Evolutionary conservation across 163 green algal genomes (phyloP).

Genomic region (Scenedesmus sp.): DNA sequence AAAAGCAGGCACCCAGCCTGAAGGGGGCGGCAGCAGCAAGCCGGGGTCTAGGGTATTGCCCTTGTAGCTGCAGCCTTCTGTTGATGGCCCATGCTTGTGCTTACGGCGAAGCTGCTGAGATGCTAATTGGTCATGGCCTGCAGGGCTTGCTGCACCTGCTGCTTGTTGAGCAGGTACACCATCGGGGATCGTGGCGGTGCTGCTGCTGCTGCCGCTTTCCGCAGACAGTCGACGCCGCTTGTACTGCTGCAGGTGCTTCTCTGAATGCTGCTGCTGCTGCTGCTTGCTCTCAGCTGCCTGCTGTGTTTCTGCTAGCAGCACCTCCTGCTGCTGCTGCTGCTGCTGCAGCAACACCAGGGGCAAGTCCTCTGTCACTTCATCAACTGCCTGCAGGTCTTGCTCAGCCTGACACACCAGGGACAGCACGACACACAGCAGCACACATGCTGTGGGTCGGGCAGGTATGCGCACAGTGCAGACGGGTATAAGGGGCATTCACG

Average conservation of each 20-base stretch:
- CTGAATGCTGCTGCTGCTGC: constrained; percentile 27
- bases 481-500: no score
- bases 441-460: no score
- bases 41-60: neutral
- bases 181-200: neutral
- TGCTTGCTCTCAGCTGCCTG: neutral
- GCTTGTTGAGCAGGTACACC: neutral
- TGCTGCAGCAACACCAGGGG: constrained; percentile 5
- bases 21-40: constrained; percentile 17
- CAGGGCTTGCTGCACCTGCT: neutral
- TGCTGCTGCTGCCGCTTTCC: neutral
- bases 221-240: neutral
- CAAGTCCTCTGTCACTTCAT: neutral
- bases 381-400: neutral
- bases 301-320: neutral
- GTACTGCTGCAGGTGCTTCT: neutral
- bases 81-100: constrained; percentile 16
- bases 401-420: neutral
- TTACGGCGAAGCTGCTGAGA: neutral
- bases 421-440: neutral
- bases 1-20: neutral
- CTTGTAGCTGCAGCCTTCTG: constrained; percentile 33
- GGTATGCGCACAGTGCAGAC: no score
- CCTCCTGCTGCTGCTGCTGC: constrained; percentile 39
- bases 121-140: neutral